These are phyloP conservation scores for Heliocybe sulcata DNA, from an alignment of 1,284 basidiomycete species.

Conservation along the genomic window DNA sequence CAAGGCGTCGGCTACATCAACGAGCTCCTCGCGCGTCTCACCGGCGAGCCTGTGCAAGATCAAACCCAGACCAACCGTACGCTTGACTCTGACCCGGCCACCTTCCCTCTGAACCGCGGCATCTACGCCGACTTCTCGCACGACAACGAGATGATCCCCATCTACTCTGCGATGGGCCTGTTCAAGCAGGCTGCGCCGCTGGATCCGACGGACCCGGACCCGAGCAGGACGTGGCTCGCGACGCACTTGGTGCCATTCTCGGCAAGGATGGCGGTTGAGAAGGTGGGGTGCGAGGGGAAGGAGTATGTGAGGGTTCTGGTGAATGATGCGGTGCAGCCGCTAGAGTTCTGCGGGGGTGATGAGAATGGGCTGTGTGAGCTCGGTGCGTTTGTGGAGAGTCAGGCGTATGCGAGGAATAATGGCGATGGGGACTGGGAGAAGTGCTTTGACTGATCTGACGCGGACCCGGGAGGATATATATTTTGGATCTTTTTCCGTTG, in stretches of 20 bases:
- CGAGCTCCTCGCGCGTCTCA: slow-evolving; percentile 78
- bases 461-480: too few species aligned
- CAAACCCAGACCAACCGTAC: slow-evolving; percentile 77
- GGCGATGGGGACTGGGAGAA: slow-evolving; percentile 63
- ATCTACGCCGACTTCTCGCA: slow-evolving; percentile 78
- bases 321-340: slow-evolving; percentile 59
- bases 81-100: slow-evolving; percentile 52
- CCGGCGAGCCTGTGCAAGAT: slow-evolving; percentile 51
- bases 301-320: slow-evolving; percentile 56
- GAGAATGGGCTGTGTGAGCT: slow-evolving; percentile 55
- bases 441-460: slow-evolving; percentile 34
- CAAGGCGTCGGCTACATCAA: slow-evolving; percentile 82
- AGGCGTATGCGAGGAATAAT: slow-evolving; percentile 54
- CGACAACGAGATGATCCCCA: slow-evolving; percentile 76
- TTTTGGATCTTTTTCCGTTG: too few species aligned
- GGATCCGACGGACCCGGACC: slow-evolving; percentile 32
- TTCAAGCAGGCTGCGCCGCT: slow-evolving; percentile 38
- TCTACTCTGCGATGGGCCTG: slow-evolving; percentile 69
- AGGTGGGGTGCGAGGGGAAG: slow-evolving; percentile 36
- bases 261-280: slow-evolving; percentile 57
- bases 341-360: slow-evolving; percentile 51
- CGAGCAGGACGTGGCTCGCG: slow-evolving; percentile 44
- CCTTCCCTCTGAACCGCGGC: slow-evolving; percentile 66
- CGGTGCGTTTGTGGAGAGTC: slow-evolving; percentile 62
- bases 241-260: slow-evolving; percentile 62